Base-by-base conservation (phyloP, 306 rosid genomes). In the Nissolia schottii region DNA sequence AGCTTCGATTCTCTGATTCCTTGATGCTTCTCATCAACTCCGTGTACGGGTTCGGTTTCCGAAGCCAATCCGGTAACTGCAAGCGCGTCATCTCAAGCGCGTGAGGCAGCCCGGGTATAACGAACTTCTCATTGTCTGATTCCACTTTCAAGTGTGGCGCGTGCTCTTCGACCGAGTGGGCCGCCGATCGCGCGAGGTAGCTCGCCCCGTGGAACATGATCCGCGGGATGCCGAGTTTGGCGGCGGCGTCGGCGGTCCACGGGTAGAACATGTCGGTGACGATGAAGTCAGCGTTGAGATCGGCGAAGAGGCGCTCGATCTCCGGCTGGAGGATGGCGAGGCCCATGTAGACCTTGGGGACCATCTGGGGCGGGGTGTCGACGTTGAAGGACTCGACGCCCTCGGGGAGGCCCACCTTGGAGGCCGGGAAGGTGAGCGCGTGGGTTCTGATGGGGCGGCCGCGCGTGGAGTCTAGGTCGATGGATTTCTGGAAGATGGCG, bases 51-150 rank as follows among this genome's bases (percentile, higher is more conserved):
- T 82, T 77, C 2, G 65, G 73, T 0, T 74, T 10, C 15, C 74
- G 22, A 40, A 82, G 68, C 86, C 80, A 81, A 3, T 67, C 84
- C 0, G 89, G 83, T 22, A 76, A 18, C 76, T 85, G 83, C 67
- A 31, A 73, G 2, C 73, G 74, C 1, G 84, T 69, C 86, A 85
- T 82, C 55, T 57, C 65, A 20, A 82, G 55, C 9, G 35, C 6
- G 6, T 82, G 18, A 0, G 86, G 84, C 9, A 85, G 16, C 1
- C 40, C 84, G 2, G 86, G 81, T 1, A 85, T 0, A 0, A 34
- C 10, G 0, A 85, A 82, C 4, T 16, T 18, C 0, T 85, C 79
- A 19, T 9, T 37, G 16, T 76, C 85, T 0, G 86, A 82, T 0
- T 57, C 28, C 0, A 55, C 76, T 0, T 13, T 65, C 51, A 16